Conservation (phyloP, 73 alveolate species). For the Paramecium biaurelia region DNA sequence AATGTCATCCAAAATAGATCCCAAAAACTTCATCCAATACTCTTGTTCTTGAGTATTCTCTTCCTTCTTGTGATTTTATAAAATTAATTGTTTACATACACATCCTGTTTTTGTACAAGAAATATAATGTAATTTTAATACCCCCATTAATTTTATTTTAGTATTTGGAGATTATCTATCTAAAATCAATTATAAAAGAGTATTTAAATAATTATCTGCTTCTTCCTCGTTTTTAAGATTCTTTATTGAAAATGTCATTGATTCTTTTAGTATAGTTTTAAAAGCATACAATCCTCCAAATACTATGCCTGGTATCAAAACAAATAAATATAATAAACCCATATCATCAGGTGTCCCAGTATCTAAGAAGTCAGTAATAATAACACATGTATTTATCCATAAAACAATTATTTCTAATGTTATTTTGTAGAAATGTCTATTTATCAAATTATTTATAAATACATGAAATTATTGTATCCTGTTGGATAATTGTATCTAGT, state of each 20-base stretch:
- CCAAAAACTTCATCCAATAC: slow-evolving; percentile 30
- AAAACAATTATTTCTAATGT: slow-evolving; percentile 2
- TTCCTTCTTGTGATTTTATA: not conserved
- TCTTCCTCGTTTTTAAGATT: slow-evolving; percentile 47
- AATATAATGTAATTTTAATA: slow-evolving; percentile 37
- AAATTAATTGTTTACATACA: slow-evolving; percentile 23
- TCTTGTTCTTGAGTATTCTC: not conserved
- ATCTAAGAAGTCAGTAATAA: slow-evolving; percentile 16
- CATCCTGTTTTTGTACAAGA: slow-evolving; percentile 31
- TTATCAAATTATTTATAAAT: not conserved
- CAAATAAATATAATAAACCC: slow-evolving; percentile 28
- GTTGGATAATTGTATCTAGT: not conserved
- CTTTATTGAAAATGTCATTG: slow-evolving; percentile 29
- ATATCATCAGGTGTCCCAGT: not conserved
- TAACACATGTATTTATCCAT: not conserved
- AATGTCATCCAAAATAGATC: slow-evolving; percentile 16
- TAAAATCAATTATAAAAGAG: not conserved
- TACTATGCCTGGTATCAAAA: slow-evolving; percentile 20
- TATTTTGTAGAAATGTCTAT: not conserved
- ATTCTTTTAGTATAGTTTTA: not conserved
- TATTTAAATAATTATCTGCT: slow-evolving; percentile 38
- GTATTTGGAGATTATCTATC: slow-evolving; percentile 44
- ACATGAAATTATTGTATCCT: not conserved
- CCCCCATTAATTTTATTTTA: slow-evolving; percentile 40
- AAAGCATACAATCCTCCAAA: slow-evolving; percentile 26